A percentile compares a stretch with the other conserved stretches of the same genome.
Evolutionary conservation across 179 eudicot genomes (phyloP).

Genomic region (Gypsophila paniculata): DNA sequence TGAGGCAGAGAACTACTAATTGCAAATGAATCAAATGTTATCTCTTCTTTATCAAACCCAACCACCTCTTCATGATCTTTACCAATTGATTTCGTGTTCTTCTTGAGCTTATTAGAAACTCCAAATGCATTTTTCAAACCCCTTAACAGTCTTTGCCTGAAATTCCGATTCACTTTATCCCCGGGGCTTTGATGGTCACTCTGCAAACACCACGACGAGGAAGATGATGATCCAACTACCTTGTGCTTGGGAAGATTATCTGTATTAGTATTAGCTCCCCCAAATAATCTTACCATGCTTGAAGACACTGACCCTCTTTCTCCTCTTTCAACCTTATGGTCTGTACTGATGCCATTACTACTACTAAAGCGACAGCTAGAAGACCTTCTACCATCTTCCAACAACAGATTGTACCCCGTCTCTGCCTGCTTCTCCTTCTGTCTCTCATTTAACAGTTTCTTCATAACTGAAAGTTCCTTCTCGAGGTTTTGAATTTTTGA

Average conservation of each 20-base stretch:
- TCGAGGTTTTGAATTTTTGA: conserved; percentile 57
- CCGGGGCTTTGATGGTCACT: conserved; percentile 5
- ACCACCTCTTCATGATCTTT: not conserved
- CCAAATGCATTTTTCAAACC: conserved; percentile 58
- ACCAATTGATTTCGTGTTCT: conserved; percentile 7
- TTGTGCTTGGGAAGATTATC: conserved; percentile 8
- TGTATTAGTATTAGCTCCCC: conserved; percentile 3
- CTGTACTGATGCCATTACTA: conserved; percentile 19
- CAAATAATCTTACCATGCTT: conserved; percentile 31
- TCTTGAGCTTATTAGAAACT: conserved; percentile 28
- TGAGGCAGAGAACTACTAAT: conserved; percentile 11
- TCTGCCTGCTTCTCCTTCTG: conserved; percentile 41
- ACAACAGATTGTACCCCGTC: conserved; percentile 22
- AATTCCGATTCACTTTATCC: conserved; percentile 26
- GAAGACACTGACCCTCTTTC: conserved; percentile 65
- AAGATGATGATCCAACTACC: conserved; percentile 14
- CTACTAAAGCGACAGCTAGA: conserved; percentile 50
- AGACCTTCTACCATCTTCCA: conserved; percentile 34
- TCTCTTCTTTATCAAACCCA: conserved; percentile 12
- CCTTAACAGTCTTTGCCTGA: conserved; percentile 40
- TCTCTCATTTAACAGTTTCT: conserved; percentile 25
- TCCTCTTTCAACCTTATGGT: conserved; percentile 49
- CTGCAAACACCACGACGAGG: conserved; percentile 20
- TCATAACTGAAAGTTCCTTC: conserved; percentile 58
- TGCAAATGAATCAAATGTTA: conserved; percentile 15